Evolutionary conservation across 352 stramenopile genomes (phyloP).

Genomic region (Globisporangium paroecandrum): DNA sequence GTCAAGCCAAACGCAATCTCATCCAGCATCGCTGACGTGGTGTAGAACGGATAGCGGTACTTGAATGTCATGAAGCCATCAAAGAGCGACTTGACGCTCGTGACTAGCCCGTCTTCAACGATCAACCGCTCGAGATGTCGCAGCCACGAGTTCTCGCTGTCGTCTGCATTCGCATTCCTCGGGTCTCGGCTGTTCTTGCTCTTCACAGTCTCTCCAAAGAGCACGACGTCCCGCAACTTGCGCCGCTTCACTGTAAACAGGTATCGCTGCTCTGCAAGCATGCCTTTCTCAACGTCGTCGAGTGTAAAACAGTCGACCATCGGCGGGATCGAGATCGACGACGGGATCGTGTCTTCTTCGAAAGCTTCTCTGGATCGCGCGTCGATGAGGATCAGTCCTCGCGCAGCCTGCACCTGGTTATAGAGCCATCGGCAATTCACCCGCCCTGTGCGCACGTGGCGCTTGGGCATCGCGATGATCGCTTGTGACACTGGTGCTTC

Average conservation of each 20-base stretch:
- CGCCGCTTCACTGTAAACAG: slow-evolving; percentile 70
- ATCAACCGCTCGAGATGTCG: slow-evolving; percentile 60
- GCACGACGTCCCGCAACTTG: slow-evolving; percentile 75
- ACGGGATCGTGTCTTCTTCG: slow-evolving; percentile 74
- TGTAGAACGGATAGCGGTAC: slow-evolving; percentile 85
- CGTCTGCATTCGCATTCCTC: slow-evolving; percentile 7
- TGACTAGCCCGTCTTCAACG: slow-evolving; percentile 70
- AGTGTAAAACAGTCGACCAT: slow-evolving; percentile 38
- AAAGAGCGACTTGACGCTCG: slow-evolving; percentile 65
- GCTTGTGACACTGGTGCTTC: slow-evolving; percentile 8
- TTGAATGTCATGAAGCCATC: slow-evolving; percentile 86
- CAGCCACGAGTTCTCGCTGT: slow-evolving; percentile 41
- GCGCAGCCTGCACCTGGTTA: slow-evolving; percentile 76
- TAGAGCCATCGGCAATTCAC: slow-evolving; percentile 84
- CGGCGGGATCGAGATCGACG: slow-evolving; percentile 68
- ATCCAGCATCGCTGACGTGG: slow-evolving; percentile 59
- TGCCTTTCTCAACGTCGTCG: slow-evolving; percentile 45
- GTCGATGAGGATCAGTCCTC: slow-evolving; percentile 79
- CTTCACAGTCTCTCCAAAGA: slow-evolving; percentile 73
- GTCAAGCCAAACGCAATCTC: slow-evolving; percentile 53
- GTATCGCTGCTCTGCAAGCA: slow-evolving; percentile 67
- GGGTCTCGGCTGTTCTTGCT: slow-evolving; percentile 17
- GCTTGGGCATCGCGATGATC: slow-evolving; percentile 31
- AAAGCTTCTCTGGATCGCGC: slow-evolving; percentile 45
- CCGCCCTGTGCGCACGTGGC: slow-evolving; percentile 53